A percentile compares a stretch with the other conserved stretches of the same genome.
Conservation (phyloP, 345 rosid species). For the Populus davidiana region DNA sequence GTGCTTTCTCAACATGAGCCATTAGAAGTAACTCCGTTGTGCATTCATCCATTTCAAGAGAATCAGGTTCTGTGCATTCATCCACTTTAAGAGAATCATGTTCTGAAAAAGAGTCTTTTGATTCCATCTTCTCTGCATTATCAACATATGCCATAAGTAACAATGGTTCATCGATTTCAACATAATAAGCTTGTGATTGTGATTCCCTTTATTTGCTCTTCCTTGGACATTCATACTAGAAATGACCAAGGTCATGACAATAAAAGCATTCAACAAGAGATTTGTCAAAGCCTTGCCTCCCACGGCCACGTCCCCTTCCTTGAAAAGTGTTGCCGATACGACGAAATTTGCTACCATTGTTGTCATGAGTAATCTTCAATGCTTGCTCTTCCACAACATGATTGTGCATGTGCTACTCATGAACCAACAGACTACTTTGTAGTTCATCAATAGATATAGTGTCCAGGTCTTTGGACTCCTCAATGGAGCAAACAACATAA, state of each 20-base stretch:
- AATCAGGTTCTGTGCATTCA: background rate
- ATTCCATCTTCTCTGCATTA: too few species aligned
- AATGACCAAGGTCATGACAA: background rate
- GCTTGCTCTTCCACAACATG: background rate
- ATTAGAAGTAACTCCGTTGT: background rate
- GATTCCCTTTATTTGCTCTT: too few species aligned
- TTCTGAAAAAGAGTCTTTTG: too few species aligned
- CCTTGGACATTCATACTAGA: background rate
- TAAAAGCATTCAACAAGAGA: background rate
- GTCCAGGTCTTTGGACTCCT: background rate
- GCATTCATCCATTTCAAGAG: background rate
- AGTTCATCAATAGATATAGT: background rate
- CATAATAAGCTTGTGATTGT: too few species aligned
- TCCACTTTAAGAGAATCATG: background rate
- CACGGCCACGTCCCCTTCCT: background rate
- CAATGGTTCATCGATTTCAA: too few species aligned
- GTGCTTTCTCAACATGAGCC: background rate
- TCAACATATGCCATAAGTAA: too few species aligned
- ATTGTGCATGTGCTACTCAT: background rate
- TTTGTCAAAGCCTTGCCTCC: background rate
- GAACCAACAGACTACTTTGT: background rate
- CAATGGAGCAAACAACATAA: background rate
- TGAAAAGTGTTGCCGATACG: background rate
- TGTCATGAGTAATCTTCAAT: background rate
- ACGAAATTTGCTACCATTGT: too few species aligned